Evolutionary conservation across 306 rosid species (phyloP), one percentile per base, ranked within the genome.

Genomic region (Ziziphus jujuba): DNA sequence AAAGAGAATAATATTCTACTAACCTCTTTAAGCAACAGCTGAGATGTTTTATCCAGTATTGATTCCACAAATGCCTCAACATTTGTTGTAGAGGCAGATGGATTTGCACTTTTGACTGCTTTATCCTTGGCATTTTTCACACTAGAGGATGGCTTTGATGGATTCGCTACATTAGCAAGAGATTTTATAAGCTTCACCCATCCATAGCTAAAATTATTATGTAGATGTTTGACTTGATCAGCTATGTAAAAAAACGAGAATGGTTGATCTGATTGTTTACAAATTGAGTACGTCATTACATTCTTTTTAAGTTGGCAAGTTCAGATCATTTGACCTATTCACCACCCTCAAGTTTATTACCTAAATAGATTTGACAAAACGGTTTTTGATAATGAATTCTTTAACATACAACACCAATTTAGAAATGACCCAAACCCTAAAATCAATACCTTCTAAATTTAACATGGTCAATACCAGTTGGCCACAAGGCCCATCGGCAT

Each of bases 1-100:
- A 77, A 12, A 50, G 55, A 11, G 16, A 33, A 47, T 13, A 15
- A n/a, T 40, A 17, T 62, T 40, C 21, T 15, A 14, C 57, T 65
- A 75, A 87, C 99, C 99, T 93, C 89, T 59, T 91, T 79, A 67
- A 87, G 82, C 75, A 90, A 77, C 56, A 90, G 40, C 0, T 84
- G 62, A 11, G 96, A 84, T 61, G 97, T 87, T 84, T 77, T 88
- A 1, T 84, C 72, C 76, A 95, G 79, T 76, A 95, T 88, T 70
- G 82, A 89, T 66, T 90, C 91, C 7, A 88, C 92, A 70, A 84
- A 81, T 71, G 86, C 79, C 55, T 83, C 92, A 67, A 76, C 96
- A 66, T 95, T 87, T 53, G 95, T 77, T 58, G 49, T 59, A 31
- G 82, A 60, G 70, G 72, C 61, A 0, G 89, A 58, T 20, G 80